phyloP scores from a whole-genome alignment of 78 protist genomes.

The Polysphondylium violaceum region DNA sequence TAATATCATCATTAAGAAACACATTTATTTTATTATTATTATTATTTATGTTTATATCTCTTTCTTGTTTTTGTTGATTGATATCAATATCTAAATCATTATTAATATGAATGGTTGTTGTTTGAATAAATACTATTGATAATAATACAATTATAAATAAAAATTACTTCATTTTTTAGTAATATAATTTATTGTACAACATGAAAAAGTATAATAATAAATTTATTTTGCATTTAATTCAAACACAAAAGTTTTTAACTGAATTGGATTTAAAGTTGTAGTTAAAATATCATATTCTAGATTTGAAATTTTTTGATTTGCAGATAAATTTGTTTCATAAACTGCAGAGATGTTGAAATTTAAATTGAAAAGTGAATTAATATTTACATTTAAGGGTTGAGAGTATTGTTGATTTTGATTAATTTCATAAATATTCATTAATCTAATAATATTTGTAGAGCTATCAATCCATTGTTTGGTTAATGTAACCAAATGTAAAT shows the following conservation, averaged over 20 bases:
- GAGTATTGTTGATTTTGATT: background rate
- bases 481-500: slow-evolving; percentile 30
- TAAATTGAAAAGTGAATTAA: background rate
- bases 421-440: slow-evolving; percentile 40
- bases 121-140: too few relatives aligned
- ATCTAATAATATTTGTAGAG: background rate
- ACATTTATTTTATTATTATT: too few relatives aligned
- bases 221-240: background rate
- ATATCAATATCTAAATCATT: too few relatives aligned
- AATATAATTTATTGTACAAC: too few relatives aligned
- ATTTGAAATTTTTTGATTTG: background rate
- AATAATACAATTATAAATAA: too few relatives aligned
- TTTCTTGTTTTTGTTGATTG: too few relatives aligned
- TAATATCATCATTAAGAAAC: too few relatives aligned
- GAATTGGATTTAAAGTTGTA: slow-evolving; percentile 29
- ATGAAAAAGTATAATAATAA: too few relatives aligned
- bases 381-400: slow-evolving; percentile 5
- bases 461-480: slow-evolving; percentile 1
- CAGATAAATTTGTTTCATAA: slow-evolving; percentile 22
- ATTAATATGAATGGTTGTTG: too few relatives aligned
- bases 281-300: background rate
- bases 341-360: background rate
- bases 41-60: too few relatives aligned
- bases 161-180: background rate
- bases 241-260: slow-evolving; percentile 29